Evolutionary conservation across 176 grass and related monocot genomes (phyloP), one percentile per base, ranked within the genome.

Genomic region (Musa beccarii): DNA sequence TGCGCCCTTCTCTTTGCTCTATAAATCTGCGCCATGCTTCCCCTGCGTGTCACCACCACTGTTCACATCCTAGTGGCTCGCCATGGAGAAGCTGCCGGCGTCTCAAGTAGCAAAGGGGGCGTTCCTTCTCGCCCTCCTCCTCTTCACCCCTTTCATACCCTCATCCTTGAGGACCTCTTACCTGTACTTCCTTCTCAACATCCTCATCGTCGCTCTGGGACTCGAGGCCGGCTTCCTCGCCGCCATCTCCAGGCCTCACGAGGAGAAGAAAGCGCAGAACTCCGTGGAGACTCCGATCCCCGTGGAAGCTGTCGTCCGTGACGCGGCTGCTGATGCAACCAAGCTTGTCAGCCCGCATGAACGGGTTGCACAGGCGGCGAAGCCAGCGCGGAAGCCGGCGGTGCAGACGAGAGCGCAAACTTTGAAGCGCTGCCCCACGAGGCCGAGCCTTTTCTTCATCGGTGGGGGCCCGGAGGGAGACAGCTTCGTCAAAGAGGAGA

Each of bases 101-200:
- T 59, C 87, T 51, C 87, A 87, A 67, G n/a, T 93, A 17, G 73
- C 87, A 12, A 93, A 75, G 66, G 73, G 85, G n/a, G 11, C 61
- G 0, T 49, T 80, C 8, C n/a, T 93, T 67, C 57, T 89, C 20
- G 15, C 87, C 53, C 81, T 89, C 22, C 63, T 89, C 28, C 69
- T 87, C 85, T 23, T 87, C 63, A 52, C 82, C 29, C 80, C 67
- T 11, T 77, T 80, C 53, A n/a, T 89, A 16, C 59, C 86, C 43
- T 72, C 87, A 11, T 84, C 83, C 49, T 16, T 94, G 10, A 83
- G 85, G 20, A 23, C 72, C 12, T 81, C 80, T 12, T 94, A 86
- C 83, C 71, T 94, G n/a, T 94, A 94, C 80, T 68, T 94, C 74
- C 83, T 94, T 51, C 84, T 86, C 78, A 94, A 94, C 78, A 72